These are phyloP conservation scores for Lactarius deliciosus DNA, from an alignment of 768 basidiomycete species.

Conservation along the genomic window DNA sequence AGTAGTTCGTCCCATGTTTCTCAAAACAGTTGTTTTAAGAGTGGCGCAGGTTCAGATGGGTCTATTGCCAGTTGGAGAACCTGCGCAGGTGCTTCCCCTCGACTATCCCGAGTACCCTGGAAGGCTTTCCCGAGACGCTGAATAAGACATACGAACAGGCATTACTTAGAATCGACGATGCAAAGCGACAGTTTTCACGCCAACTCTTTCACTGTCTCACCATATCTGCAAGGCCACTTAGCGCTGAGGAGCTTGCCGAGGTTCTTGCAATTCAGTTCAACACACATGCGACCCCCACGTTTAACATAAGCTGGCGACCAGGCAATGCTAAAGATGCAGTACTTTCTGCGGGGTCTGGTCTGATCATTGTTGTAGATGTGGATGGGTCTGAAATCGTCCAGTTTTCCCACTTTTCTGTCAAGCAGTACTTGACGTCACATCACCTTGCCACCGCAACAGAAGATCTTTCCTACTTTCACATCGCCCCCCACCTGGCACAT, in stretches of 20 bases:
- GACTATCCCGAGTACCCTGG: not conserved
- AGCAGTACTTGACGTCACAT: constrained; percentile 3
- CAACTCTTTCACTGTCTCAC: constrained; percentile 14
- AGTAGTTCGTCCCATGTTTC: too few species aligned
- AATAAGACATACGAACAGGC: constrained; percentile 5
- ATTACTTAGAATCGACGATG: not conserved
- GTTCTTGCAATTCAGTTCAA: not conserved
- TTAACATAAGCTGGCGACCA: not conserved
- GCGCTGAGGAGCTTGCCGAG: not conserved
- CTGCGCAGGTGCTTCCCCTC: not conserved
- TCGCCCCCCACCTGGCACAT: not conserved
- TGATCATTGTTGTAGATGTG: not conserved
- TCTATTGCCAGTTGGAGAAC: constrained; percentile 5
- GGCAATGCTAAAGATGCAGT: not conserved
- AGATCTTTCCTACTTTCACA: not conserved
- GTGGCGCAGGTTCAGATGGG: constrained; percentile 9
- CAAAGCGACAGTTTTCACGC: not conserved
- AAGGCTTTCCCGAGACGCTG: constrained; percentile 1
- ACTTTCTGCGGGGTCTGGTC: constrained; percentile 1
- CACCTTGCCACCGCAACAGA: not conserved
- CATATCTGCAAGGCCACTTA: constrained; percentile 1
- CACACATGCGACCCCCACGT: not conserved
- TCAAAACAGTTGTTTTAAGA: too few species aligned
- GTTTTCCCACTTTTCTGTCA: constrained; percentile 1
- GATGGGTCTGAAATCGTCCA: not conserved